Conservation (phyloP, 495 filamentous ascomycete species). For the Penicillium herquei region DNA sequence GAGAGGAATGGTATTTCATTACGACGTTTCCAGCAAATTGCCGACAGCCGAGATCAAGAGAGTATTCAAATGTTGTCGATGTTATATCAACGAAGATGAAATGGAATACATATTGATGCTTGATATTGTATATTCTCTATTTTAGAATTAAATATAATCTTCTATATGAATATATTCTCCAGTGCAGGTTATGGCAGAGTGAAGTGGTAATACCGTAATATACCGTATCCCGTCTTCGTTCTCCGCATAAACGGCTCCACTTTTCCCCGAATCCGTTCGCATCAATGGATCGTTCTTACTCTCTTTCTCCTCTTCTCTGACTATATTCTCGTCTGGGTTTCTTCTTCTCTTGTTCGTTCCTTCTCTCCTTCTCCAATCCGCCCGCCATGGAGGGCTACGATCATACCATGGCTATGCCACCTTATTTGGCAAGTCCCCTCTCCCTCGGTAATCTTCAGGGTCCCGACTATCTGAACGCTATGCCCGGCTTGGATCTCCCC, state of each 20-base stretch:
- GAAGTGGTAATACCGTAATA: too few relatives aligned
- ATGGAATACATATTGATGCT: too few relatives aligned
- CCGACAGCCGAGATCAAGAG: neutral
- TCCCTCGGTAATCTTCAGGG: conserved; percentile 51
- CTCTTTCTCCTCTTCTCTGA: conserved; percentile 2
- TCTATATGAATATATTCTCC: too few relatives aligned
- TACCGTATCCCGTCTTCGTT: conserved; percentile 15
- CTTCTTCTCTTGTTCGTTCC: conserved; percentile 19
- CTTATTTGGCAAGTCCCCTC: conserved; percentile 57
- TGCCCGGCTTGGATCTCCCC: conserved; percentile 54
- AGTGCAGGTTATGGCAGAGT: too few relatives aligned
- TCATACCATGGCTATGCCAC: conserved; percentile 58
- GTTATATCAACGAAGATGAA: too few relatives aligned
- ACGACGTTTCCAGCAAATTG: neutral
- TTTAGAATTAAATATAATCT: too few relatives aligned
- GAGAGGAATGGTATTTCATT: too few relatives aligned
- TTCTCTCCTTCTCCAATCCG: conserved; percentile 11
- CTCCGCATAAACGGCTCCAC: conserved; percentile 36
- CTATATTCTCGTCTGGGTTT: conserved; percentile 16
- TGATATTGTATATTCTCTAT: too few relatives aligned
- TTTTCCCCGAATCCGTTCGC: conserved; percentile 36
- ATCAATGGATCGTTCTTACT: neutral
- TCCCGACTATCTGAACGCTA: conserved; percentile 51
- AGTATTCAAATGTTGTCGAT: too few relatives aligned
- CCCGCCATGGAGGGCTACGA: conserved; percentile 63